A percentile compares a stretch with the other conserved stretches of the same genome.
Evolutionary conservation across 1,284 basidiomycete genomes (phyloP).

Genomic region (Trametes pubescens): DNA sequence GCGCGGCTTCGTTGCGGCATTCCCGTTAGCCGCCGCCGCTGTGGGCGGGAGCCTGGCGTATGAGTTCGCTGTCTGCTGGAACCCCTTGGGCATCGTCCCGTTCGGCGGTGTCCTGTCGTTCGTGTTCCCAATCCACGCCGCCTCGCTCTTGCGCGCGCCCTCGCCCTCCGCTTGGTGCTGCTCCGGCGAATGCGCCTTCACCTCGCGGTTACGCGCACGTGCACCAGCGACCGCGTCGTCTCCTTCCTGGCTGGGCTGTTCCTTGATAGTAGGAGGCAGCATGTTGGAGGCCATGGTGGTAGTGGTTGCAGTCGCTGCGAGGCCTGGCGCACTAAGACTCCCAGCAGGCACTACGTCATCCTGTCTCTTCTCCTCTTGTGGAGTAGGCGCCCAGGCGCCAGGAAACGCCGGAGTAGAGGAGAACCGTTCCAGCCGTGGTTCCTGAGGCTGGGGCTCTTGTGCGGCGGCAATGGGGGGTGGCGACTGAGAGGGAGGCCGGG

Average conservation of each 20-base stretch:
- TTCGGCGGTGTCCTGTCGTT: conserved; percentile 13
- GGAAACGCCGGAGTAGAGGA: conserved; percentile 31
- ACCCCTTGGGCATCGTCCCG: conserved; percentile 15
- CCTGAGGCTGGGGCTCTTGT: conserved; percentile 9
- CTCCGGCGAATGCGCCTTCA: conserved; percentile 33
- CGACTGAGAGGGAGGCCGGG: conserved; percentile 13
- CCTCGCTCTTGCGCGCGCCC: conserved; percentile 39
- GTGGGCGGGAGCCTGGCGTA: background rate
- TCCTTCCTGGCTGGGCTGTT: conserved; percentile 39
- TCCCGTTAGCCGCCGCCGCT: conserved; percentile 16
- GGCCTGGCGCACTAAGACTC: conserved; percentile 8
- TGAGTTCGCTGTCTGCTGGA: background rate
- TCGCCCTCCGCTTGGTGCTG: conserved; percentile 32
- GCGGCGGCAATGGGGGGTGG: conserved; percentile 9
- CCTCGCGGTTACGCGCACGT: conserved; percentile 36
- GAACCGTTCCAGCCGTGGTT: background rate
- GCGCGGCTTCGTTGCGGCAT: conserved; percentile 14
- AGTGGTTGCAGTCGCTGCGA: conserved; percentile 23
- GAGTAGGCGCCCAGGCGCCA: conserved; percentile 38
- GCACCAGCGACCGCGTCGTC: conserved; percentile 32
- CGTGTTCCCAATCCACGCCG: conserved; percentile 33
- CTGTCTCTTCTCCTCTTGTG: conserved; percentile 37
- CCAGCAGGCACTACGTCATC: conserved; percentile 37
- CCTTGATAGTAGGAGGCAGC: conserved; percentile 40
- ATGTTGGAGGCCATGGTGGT: conserved; percentile 21